Percentiles rank a stretch among this genome's conserved stretches.
Conservation (phyloP, 768 basidiomycete genomes). For the Wakefieldia striispora region DNA sequence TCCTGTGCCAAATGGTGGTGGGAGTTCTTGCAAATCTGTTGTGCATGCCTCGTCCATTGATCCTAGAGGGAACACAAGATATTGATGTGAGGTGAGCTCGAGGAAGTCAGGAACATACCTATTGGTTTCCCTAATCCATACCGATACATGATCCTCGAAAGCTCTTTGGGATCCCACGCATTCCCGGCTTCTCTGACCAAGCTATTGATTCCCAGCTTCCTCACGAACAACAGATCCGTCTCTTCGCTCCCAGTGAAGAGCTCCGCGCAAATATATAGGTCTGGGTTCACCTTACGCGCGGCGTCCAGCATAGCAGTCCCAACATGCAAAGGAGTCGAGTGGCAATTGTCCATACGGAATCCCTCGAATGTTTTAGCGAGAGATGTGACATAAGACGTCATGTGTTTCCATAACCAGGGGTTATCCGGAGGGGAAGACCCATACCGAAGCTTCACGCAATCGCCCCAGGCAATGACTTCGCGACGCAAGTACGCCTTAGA, state of each 20-base stretch:
- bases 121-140: slow-evolving; percentile 93
- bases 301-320: slow-evolving; percentile 93
- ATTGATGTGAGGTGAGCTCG: neutral
- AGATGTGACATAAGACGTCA: slow-evolving; percentile 76
- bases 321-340: slow-evolving; percentile 95
- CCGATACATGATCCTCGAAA: slow-evolving; percentile 83
- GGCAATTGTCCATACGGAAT: slow-evolving; percentile 97
- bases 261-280: slow-evolving; percentile 97
- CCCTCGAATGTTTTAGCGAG: slow-evolving; percentile 89
- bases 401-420: slow-evolving; percentile 94
- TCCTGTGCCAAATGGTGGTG: slow-evolving; percentile 81
- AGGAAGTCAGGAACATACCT: slow-evolving; percentile 44
- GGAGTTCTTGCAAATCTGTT: slow-evolving; percentile 70
- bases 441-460: slow-evolving; percentile 98
- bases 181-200: slow-evolving; percentile 95
- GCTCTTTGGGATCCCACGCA: slow-evolving; percentile 83
- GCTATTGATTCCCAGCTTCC: slow-evolving; percentile 89
- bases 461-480: slow-evolving; percentile 96
- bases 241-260: slow-evolving; percentile 95
- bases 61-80: slow-evolving; percentile 39
- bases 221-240: slow-evolving; percentile 89
- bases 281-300: slow-evolving; percentile 82
- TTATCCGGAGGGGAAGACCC: slow-evolving; percentile 77
- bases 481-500: slow-evolving; percentile 95
- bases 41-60: slow-evolving; percentile 93